Percentiles rank a stretch among this genome's conserved stretches.
These are phyloP conservation scores for Trichoderma polysporum DNA, from an alignment of 2,329 filamentous ascomycete genomes.

Conservation along the genomic window DNA sequence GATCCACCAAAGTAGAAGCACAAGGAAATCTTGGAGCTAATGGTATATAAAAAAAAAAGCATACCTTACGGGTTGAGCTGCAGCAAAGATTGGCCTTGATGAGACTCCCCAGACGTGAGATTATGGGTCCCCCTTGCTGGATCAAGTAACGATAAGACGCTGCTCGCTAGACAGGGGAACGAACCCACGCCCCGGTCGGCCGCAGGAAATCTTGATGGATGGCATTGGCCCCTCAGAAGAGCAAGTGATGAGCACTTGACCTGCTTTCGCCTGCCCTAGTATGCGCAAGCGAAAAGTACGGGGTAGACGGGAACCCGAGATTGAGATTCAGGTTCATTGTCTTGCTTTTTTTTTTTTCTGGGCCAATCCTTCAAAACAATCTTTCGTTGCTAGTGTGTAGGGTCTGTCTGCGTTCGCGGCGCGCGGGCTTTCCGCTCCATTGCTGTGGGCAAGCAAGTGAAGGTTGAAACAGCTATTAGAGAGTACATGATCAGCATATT, in stretches of 20 bases:
- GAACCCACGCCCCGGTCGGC: background rate
- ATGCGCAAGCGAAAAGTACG: background rate
- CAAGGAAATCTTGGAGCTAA: background rate
- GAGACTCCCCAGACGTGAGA: slow-evolving; percentile 6
- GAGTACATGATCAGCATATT: background rate
- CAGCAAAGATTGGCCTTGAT: slow-evolving; percentile 2
- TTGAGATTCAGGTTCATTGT: background rate
- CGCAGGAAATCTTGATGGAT: background rate
- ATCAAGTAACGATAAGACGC: background rate
- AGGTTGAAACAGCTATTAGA: background rate
- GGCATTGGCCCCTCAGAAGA: background rate
- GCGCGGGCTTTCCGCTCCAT: background rate
- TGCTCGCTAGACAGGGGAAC: slow-evolving; percentile 1
- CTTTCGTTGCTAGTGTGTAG: background rate
- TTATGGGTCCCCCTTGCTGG: slow-evolving; percentile 4
- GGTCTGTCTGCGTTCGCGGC: background rate
- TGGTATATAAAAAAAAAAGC: background rate
- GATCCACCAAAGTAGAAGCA: background rate
- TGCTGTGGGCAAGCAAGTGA: background rate
- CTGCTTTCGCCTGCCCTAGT: background rate
- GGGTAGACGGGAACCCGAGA: background rate
- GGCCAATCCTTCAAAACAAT: background rate
- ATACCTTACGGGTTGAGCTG: background rate
- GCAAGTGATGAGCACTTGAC: background rate
- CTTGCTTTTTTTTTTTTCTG: background rate